Evolutionary conservation across 345 rosid genomes (phyloP).

Genomic region (Hibiscus syriacus): DNA sequence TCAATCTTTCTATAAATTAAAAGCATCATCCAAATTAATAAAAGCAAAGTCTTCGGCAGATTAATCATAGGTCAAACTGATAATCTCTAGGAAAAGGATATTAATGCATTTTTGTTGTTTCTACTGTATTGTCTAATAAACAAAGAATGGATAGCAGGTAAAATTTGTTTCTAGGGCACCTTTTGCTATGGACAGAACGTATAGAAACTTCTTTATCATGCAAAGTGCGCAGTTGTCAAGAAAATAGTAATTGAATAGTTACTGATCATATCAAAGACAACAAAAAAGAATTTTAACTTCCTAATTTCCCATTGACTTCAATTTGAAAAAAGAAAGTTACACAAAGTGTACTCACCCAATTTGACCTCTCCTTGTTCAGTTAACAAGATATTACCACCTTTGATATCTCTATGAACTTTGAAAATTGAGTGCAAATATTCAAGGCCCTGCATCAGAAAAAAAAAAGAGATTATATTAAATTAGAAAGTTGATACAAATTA

Average conservation of each 20-base stretch:
- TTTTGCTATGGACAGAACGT: not conserved
- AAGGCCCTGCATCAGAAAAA: constrained; percentile 62
- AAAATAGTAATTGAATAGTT: not conserved
- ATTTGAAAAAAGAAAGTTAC: not conserved
- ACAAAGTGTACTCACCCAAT: constrained; percentile 68
- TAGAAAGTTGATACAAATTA: not conserved
- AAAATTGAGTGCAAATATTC: constrained; percentile 93
- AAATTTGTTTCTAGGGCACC: not conserved
- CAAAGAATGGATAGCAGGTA: not conserved
- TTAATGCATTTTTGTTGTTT: not conserved
- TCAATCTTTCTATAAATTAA: not conserved
- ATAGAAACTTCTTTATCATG: constrained; percentile 3
- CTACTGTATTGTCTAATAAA: too few relatives aligned
- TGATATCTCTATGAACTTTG: constrained; percentile 98
- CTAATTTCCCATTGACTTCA: not conserved
- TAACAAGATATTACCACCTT: constrained; percentile 96
- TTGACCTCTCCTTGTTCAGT: constrained; percentile 99
- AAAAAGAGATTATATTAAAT: constrained; percentile 15
- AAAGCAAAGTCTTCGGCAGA: not conserved
- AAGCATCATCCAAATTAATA: not conserved
- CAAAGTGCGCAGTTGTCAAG: not conserved
- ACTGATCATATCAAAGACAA: not conserved
- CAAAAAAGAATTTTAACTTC: constrained; percentile 9
- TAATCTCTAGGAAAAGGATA: not conserved
- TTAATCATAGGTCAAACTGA: not conserved